Base-by-base conservation (phyloP, 2,329 filamentous ascomycete species). In the Scedosporium boydii region DNA sequence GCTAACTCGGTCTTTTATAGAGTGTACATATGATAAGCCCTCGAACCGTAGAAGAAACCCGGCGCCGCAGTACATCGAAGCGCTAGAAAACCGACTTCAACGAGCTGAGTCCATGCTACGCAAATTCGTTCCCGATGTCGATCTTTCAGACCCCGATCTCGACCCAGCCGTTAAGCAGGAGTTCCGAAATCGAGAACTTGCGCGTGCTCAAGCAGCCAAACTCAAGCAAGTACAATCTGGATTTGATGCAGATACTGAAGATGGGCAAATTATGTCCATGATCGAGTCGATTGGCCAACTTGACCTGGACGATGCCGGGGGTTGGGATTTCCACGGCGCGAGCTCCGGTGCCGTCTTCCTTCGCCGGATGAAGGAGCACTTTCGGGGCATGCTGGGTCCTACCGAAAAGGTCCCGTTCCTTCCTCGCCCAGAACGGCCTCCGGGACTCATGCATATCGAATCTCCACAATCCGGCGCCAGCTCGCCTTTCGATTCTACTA, bases 21-120 rank as follows among this genome's bases (percentile, higher is more conserved):
- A 96, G 72, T 97, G 93, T 74, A 96, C 92, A 29, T 96, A 96
- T 75, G 92, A 96, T 71, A 95, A 96, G 73, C 93, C 93, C 12
- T 96, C 92, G 26, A 96, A 96, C 73, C 85, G 93, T 67, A 85
- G 92, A 67, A 87, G 93, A 69, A 96, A 96, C 72, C 92, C 93
- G 23, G 90, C 91, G 27, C 92, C 93, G 18, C 91, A 96, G 75
- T 96, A 96, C 72, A 91, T 96, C 67, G 93, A 96, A 75, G 91
- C 91, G 3, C 80, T 97, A 58, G 93, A 96, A 74, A 87, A 82
- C 67, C 87, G 91, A 66, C 77, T 96, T 61, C 90, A 93, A 69
- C 90, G 91, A 66, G 91, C 91, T 34, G 91, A 96, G 75, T 83
- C 86, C 2, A 78, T 96, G 10, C 78, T 97, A 63, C 87, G 87